Conservation (phyloP, 495 filamentous ascomycete species). For the Tetracladium setigerum region DNA sequence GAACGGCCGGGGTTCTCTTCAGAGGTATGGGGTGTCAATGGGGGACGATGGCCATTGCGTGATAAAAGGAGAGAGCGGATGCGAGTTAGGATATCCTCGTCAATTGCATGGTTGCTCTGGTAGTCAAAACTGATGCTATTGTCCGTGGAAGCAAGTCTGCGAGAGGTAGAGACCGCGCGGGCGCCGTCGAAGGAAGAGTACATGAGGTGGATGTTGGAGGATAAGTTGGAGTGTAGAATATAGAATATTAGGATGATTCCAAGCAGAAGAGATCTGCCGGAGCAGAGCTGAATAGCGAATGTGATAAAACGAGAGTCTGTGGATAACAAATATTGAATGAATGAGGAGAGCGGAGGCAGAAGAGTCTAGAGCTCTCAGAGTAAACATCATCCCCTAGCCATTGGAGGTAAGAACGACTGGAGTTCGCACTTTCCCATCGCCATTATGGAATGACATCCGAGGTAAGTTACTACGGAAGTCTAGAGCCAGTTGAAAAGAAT, state of each 20-base stretch:
- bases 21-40: slow-evolving; percentile 7
- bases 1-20: slow-evolving; percentile 2
- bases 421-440: no score
- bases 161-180: neutral
- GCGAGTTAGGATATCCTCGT: slow-evolving; percentile 15
- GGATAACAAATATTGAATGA: neutral
- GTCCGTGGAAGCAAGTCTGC: slow-evolving; percentile 8
- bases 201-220: no score
- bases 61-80: slow-evolving; percentile 17
- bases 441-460: no score
- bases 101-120: slow-evolving; percentile 9
- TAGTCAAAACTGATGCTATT: slow-evolving; percentile 15
- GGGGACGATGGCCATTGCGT: slow-evolving; percentile 3
- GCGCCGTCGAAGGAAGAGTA: neutral
- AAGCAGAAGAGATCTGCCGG: neutral
- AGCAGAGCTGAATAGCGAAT: neutral
- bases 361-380: no score
- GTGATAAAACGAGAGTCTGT: neutral
- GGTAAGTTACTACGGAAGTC: no score
- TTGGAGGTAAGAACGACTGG: no score
- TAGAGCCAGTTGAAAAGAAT: no score
- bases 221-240: no score
- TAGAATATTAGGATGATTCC: no score
- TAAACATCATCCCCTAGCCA: no score
- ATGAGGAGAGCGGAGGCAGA: neutral